Evolutionary conservation across 768 basidiomycete genomes (phyloP), one percentile per base, ranked within the genome.

Genomic region (Cystofilobasidium ferigula): DNA sequence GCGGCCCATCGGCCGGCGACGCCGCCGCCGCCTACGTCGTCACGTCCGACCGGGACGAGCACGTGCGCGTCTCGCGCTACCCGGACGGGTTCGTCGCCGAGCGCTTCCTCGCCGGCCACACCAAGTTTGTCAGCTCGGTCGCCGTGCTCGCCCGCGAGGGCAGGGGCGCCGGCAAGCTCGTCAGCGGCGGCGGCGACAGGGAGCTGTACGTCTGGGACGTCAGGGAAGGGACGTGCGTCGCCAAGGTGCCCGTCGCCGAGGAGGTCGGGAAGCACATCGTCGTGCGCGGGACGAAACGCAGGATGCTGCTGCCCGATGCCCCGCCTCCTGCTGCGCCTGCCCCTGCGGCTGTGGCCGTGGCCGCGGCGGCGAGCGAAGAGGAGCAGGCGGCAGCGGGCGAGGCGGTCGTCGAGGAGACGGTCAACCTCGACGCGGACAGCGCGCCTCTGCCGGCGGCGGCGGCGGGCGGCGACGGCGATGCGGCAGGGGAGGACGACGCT

Each of bases 1-100:
- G n/a, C n/a, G n/a, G n/a, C n/a, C n/a, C n/a, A n/a, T n/a, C n/a
- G n/a, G n/a, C n/a, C n/a, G n/a, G n/a, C n/a, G n/a, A n/a, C n/a
- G 73, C 76, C 0, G 85, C 88, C 72, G 84, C 69, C 24, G 81
- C 80, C 61, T 85, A 81, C 72, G 85, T 99, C 71, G 81, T 97
- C 69, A 90, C 91, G 0, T 86, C 89, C 0, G 95, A 98, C 73
- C 79, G 95, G 53, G 95, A 99, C 72, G 95, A 98, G 74, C 95
- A 98, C 73, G 86, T 99, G 59, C 81, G 95, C 62, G 82, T 94
- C 20, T 92, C 88, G 72, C 83, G 88, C 83, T 98, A 82, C 72
- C 95, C 95, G 0, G 79, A 86, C 62, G 88, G 91, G 22, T 87
- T 86, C 70, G 82, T 82, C 51, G 87, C 97, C 69, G 90, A 97